These are phyloP conservation scores for Phyllosticta citriasiana DNA, from an alignment of 2,329 filamentous ascomycete species.

Conservation along the genomic window DNA sequence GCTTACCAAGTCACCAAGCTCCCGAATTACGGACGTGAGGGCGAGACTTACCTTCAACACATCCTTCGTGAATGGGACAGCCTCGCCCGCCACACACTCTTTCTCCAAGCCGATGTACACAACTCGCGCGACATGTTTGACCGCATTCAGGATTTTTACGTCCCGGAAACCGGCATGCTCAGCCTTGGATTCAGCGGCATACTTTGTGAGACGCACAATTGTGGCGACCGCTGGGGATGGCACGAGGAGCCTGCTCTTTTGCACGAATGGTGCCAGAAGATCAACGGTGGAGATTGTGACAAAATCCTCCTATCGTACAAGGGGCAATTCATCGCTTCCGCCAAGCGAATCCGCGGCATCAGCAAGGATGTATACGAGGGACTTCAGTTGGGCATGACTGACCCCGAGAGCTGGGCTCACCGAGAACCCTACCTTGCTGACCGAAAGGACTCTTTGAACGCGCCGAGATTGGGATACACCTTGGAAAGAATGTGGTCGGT, in stretches of 20 bases:
- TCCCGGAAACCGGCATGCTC: slow-evolving; percentile 35
- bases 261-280: slow-evolving; percentile 20
- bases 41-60: slow-evolving; percentile 18
- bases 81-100: slow-evolving; percentile 17
- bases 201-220: slow-evolving; percentile 29
- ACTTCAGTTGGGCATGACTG: slow-evolving; percentile 17
- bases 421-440: slow-evolving; percentile 16
- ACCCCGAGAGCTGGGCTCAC: slow-evolving; percentile 22
- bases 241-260: slow-evolving; percentile 30
- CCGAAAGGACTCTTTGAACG: slow-evolving; percentile 18
- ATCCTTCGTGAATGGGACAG: slow-evolving; percentile 16
- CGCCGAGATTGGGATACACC: slow-evolving; percentile 20
- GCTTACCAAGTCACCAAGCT: slow-evolving; percentile 22
- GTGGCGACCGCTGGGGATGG: slow-evolving; percentile 33
- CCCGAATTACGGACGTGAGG: slow-evolving; percentile 18
- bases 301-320: slow-evolving; percentile 34
- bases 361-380: slow-evolving; percentile 26
- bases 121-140: slow-evolving; percentile 27
- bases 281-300: slow-evolving; percentile 19
- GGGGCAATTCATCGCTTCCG: slow-evolving; percentile 39
- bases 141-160: slow-evolving; percentile 31
- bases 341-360: slow-evolving; percentile 31
- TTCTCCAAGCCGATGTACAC: slow-evolving; percentile 27
- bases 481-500: slow-evolving; percentile 23
- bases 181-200: slow-evolving; percentile 31